Evolutionary conservation across 345 rosid genomes (phyloP), one percentile per base, ranked within the genome.

Genomic region (Salix caprea): DNA sequence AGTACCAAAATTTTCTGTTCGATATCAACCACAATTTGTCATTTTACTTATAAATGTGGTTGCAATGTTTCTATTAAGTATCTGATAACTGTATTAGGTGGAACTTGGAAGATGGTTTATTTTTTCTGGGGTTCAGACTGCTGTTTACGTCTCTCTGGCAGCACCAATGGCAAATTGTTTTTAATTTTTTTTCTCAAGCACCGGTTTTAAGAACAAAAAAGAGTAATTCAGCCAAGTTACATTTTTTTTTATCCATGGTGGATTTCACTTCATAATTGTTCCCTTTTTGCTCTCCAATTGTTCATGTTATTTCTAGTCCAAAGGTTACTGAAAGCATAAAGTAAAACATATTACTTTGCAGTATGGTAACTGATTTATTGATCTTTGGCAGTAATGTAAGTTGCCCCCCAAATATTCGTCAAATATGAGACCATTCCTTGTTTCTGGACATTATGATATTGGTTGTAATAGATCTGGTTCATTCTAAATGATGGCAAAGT

Each of bases 1-100:
- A 89, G 98, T 85, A 73, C 69, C 81, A 76, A 7, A 54, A 28
- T 46, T 68, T 72, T 39, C 52, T 44, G 36, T 70, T 74, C 26
- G 37, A 21, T 74, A 26, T 52, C 32, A 26, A 76, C 37, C n/a
- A 18, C 61, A 24, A 24, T 34, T 23, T 32, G 52, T 62, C 34
- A 21, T 66, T 72, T 67, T 54, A 36, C 26, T 44, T 79, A 67
- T 66, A 61, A 56, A 18, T 40, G 72, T 66, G n/a, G 50, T 58
- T 16, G n/a, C 42, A 71, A 37, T 56, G 36, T 68, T 71, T 70
- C 72, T 34, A 67, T 34, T 19, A 32, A 70, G 60, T 75, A 69
- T 64, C 48, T 65, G 65, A 30, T 39, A 34, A 72, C 52, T 56
- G 66, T 76, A 50, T 44, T 44, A 46, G 36, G 26, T 58, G 64